Conservation (phyloP, 2,329 filamentous ascomycete species). For the Chaetomiaceae sp. region DNA sequence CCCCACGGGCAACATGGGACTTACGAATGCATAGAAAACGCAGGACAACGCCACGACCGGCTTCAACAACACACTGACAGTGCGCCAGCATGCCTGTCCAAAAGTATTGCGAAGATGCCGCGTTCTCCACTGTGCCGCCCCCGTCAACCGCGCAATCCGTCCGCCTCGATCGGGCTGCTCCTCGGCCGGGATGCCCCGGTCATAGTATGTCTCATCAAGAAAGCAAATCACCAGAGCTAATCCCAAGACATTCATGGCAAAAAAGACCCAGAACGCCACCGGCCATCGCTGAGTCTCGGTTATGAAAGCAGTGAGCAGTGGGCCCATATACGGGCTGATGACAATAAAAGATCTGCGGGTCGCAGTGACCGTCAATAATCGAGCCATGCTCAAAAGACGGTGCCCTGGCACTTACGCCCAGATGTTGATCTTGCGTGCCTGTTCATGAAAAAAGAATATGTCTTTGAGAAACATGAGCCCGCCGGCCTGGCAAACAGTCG, state of each 20-base stretch:
- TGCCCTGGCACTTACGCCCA: constrained; percentile 36
- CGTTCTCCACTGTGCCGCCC: constrained; percentile 34
- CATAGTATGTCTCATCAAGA: constrained; percentile 48
- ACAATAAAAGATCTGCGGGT: constrained; percentile 34
- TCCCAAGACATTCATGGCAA: constrained; percentile 36
- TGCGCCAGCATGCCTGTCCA: constrained; percentile 37
- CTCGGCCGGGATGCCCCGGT: constrained; percentile 36
- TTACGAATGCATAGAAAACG: constrained; percentile 35
- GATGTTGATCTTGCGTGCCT: constrained; percentile 47
- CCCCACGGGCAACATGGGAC: neutral
- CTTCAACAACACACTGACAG: constrained; percentile 37
- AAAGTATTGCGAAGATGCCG: constrained; percentile 39
- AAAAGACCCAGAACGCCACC: constrained; percentile 46
- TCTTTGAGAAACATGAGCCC: constrained; percentile 53
- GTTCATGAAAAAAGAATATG: constrained; percentile 57
- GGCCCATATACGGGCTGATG: constrained; percentile 42
- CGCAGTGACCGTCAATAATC: neutral
- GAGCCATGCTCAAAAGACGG: neutral
- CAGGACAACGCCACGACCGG: constrained; percentile 36
- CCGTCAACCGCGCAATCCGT: constrained; percentile 29
- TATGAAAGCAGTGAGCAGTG: constrained; percentile 46
- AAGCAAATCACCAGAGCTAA: constrained; percentile 40
- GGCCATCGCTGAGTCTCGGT: constrained; percentile 43
- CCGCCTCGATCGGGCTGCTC: constrained; percentile 36
- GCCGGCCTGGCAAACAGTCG: constrained; percentile 41